These are phyloP conservation scores for Moniliella sp. DNA, from an alignment of 1,284 basidiomycete species.

Conservation along the genomic window DNA sequence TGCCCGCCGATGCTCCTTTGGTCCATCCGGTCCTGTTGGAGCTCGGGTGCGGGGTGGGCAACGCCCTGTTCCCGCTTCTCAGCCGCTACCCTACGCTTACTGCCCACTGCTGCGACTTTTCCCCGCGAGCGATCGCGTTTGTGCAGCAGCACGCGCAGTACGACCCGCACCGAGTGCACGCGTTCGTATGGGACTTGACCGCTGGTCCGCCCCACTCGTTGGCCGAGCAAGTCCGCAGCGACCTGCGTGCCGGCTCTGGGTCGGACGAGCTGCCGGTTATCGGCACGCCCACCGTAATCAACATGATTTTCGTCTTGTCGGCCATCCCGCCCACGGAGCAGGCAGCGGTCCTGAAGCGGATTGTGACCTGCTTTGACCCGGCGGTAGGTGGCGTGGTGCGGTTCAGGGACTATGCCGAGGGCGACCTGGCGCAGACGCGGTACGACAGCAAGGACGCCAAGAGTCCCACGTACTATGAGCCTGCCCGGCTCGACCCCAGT, in stretches of 20 bases:
- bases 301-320: slow-evolving; percentile 32
- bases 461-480: slow-evolving; percentile 16
- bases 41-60: slow-evolving; percentile 32
- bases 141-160: slow-evolving; percentile 6
- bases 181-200: slow-evolving; percentile 5
- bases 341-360: slow-evolving; percentile 6
- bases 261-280: slow-evolving; percentile 1
- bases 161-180: slow-evolving; percentile 1
- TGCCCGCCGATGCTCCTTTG: slow-evolving; percentile 4
- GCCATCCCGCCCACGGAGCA: slow-evolving; percentile 32
- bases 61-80: slow-evolving; percentile 26
- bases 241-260: slow-evolving; percentile 14
- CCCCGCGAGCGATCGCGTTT: slow-evolving; percentile 20
- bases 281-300: slow-evolving; percentile 13
- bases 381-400: slow-evolving; percentile 18
- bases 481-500: slow-evolving; percentile 17
- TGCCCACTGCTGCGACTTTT: slow-evolving; percentile 32
- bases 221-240: background rate
- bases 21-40: background rate
- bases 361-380: slow-evolving; percentile 6
- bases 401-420: slow-evolving; percentile 33
- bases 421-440: slow-evolving; percentile 32
- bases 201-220: background rate
- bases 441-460: slow-evolving; percentile 28
- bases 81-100: slow-evolving; percentile 9